Percentiles rank a stretch among this genome's conserved stretches.
Evolutionary conservation across 2,329 filamentous ascomycete species (phyloP).

Genomic region (Aspergillus viridinutans): DNA sequence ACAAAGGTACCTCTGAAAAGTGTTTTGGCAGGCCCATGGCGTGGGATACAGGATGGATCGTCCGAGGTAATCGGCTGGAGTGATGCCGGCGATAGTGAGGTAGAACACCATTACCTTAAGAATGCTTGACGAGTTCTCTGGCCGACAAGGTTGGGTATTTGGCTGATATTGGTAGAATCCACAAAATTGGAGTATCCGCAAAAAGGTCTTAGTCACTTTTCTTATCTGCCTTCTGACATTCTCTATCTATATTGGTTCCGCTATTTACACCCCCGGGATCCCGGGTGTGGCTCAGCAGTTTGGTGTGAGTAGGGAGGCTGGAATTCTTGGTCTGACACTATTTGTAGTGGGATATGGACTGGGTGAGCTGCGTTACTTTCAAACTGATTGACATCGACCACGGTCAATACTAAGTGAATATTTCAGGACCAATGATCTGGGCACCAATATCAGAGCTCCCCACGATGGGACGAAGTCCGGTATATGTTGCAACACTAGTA

Average conservation of each 20-base stretch:
- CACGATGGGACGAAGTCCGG: slow-evolving; percentile 45
- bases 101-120: not conserved
- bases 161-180: slow-evolving; percentile 36
- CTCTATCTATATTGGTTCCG: slow-evolving; percentile 49
- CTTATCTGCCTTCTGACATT: slow-evolving; percentile 47
- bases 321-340: slow-evolving; percentile 47
- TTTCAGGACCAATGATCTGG: slow-evolving; percentile 43
- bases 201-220: slow-evolving; percentile 44
- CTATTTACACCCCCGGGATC: slow-evolving; percentile 49
- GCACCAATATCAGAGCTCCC: slow-evolving; percentile 48
- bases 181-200: slow-evolving; percentile 43
- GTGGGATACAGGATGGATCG: not conserved
- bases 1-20: not conserved
- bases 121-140: not conserved
- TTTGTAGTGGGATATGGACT: slow-evolving; percentile 48
- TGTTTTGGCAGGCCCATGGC: not conserved
- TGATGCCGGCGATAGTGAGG: slow-evolving; percentile 14
- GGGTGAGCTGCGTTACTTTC: slow-evolving; percentile 3
- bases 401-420: not conserved
- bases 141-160: not conserved
- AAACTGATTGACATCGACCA: not conserved
- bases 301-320: slow-evolving; percentile 42
- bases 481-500: slow-evolving; percentile 47
- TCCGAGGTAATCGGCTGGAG: slow-evolving; percentile 16
- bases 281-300: slow-evolving; percentile 41